These are phyloP conservation scores for Amauroascus niger DNA, from an alignment of 2,329 filamentous ascomycete genomes.

Conservation along the genomic window DNA sequence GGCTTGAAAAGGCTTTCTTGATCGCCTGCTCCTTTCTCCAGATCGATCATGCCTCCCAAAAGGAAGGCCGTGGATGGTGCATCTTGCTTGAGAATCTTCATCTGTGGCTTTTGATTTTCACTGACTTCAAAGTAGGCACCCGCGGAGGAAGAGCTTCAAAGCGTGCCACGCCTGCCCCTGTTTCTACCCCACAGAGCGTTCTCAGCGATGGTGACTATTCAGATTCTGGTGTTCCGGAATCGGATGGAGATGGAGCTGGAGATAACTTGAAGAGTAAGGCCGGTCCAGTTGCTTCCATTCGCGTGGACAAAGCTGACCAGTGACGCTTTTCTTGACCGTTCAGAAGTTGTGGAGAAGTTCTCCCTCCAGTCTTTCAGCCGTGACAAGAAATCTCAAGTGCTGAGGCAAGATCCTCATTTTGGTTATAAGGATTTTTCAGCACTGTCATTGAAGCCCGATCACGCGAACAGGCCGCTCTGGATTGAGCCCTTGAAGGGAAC, in stretches of 20 bases:
- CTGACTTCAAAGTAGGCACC: conserved; percentile 30
- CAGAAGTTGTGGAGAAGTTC: conserved; percentile 45
- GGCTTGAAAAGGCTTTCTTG: neutral
- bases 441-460: conserved; percentile 74
- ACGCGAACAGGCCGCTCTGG: conserved; percentile 83
- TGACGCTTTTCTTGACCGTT: neutral
- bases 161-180: conserved; percentile 39
- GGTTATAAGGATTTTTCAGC: conserved; percentile 70
- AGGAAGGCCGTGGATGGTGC: conserved; percentile 54
- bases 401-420: conserved; percentile 46
- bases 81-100: conserved; percentile 20
- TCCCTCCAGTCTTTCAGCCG: conserved; percentile 44
- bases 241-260: conserved; percentile 39
- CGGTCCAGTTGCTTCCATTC: neutral
- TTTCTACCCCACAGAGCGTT: conserved; percentile 34
- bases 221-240: conserved; percentile 42
- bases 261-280: conserved; percentile 39
- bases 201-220: conserved; percentile 51
- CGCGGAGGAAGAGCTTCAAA: conserved; percentile 41
- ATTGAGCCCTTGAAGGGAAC: conserved; percentile 78
- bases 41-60: conserved; percentile 58
- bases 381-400: conserved; percentile 33
- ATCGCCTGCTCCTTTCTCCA: neutral
- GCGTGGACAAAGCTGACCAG: conserved; percentile 11
- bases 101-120: conserved; percentile 20